phyloP scores from a whole-genome alignment of 768 basidiomycete genomes.

The Lactarius trivialis region DNA sequence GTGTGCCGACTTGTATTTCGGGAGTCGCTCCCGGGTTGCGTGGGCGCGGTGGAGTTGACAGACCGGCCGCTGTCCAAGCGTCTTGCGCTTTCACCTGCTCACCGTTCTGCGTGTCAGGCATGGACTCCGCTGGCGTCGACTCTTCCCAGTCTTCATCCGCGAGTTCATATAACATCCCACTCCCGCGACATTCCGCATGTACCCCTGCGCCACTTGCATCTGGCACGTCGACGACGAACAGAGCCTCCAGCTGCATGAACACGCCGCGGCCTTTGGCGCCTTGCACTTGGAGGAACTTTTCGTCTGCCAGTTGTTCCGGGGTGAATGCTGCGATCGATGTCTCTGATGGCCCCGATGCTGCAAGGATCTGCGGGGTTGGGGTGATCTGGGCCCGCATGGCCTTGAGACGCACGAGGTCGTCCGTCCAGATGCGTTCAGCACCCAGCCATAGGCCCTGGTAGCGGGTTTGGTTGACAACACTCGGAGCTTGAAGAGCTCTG shows the following conservation, averaged over 20 bases:
- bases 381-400: constrained; percentile 59
- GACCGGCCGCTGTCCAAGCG: constrained; percentile 9
- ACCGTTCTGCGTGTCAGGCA: constrained; percentile 27
- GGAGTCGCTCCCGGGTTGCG: constrained; percentile 7
- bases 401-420: constrained; percentile 78
- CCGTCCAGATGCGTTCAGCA: constrained; percentile 79
- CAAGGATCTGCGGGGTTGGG: constrained; percentile 49
- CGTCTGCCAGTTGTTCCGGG: constrained; percentile 17
- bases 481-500: neutral
- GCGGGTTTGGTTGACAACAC: constrained; percentile 41
- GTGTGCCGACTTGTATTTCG: constrained; percentile 20
- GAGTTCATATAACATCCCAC: constrained; percentile 72
- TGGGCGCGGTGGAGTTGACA: constrained; percentile 5
- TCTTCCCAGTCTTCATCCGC: constrained; percentile 68
- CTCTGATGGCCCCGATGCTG: constrained; percentile 51
- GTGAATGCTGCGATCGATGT: constrained; percentile 21
- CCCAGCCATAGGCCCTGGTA: constrained; percentile 90
- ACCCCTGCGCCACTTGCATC: constrained; percentile 35
- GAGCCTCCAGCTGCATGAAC: constrained; percentile 62
- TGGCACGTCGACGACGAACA: constrained; percentile 55
- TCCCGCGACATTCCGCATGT: constrained; percentile 55
- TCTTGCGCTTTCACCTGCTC: constrained; percentile 26
- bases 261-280: constrained; percentile 58
- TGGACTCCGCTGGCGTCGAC: constrained; percentile 5
- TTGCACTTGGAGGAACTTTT: constrained; percentile 22